Conservation (phyloP, 2,329 filamentous ascomycete species). For the Aspergillus tubingensis region DNA sequence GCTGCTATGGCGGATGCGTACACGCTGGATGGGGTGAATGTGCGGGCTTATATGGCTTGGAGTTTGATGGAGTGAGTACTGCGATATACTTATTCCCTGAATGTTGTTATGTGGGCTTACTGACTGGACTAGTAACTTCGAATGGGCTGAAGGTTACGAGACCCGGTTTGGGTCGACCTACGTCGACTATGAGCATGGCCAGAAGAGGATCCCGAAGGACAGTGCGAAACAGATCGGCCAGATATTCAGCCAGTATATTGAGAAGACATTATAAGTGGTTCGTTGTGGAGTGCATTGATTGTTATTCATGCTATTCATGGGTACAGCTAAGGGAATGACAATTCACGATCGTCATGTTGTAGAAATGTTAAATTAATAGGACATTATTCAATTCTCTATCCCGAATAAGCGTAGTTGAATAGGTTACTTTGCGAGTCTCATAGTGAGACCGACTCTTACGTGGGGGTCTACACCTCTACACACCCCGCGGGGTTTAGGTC, state of each 20-base stretch:
- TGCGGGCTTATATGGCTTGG: conserved; percentile 82
- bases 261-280: conserved; percentile 46
- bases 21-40: conserved; percentile 72
- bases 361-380: too few species aligned
- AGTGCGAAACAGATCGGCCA: conserved; percentile 71
- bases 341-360: too few species aligned
- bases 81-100: neutral
- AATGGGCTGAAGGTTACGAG: conserved; percentile 90
- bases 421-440: too few species aligned
- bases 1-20: conserved; percentile 73
- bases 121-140: conserved; percentile 65
- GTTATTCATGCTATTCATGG: too few species aligned
- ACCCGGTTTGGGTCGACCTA: conserved; percentile 82
- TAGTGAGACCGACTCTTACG: too few species aligned
- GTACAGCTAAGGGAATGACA: too few species aligned
- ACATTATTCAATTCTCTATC: too few species aligned
- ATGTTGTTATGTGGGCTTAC: neutral
- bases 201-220: conserved; percentile 82
- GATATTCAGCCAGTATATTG: conserved; percentile 71
- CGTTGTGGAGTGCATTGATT: too few species aligned
- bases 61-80: conserved; percentile 71
- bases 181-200: conserved; percentile 77
- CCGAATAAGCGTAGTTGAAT: too few species aligned
- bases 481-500: too few species aligned
- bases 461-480: too few species aligned